These are phyloP conservation scores for Krasilnikovozyma curviuscula DNA, from an alignment of 768 basidiomycete species.

Conservation along the genomic window DNA sequence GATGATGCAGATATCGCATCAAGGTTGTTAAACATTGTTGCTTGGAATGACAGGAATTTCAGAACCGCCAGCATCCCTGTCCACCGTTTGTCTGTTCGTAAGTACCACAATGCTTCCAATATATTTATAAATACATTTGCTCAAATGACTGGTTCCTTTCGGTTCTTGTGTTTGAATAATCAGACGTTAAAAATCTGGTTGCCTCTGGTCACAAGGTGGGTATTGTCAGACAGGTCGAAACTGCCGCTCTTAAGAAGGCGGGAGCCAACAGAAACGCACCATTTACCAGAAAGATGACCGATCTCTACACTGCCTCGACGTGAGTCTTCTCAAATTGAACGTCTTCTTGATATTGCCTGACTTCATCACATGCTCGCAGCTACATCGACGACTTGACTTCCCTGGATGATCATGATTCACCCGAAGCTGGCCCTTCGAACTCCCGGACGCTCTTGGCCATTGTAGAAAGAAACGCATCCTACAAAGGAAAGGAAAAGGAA, in stretches of 20 bases:
- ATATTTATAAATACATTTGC: background rate
- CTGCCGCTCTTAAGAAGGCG: slow-evolving; percentile 26
- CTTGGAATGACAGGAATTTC: slow-evolving; percentile 20
- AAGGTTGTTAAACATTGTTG: slow-evolving; percentile 23
- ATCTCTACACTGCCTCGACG: slow-evolving; percentile 75
- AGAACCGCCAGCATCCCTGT: slow-evolving; percentile 26
- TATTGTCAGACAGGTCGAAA: slow-evolving; percentile 27
- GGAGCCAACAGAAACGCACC: slow-evolving; percentile 26
- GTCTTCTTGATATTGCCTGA: too few species aligned
- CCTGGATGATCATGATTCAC: slow-evolving; percentile 24
- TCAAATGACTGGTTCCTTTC: background rate
- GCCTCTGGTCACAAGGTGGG: slow-evolving; percentile 27
- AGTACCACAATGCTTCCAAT: background rate
- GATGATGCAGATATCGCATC: slow-evolving; percentile 27
- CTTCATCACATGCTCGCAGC: slow-evolving; percentile 33
- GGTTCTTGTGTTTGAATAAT: background rate
- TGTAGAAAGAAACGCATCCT: too few species aligned
- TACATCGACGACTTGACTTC: slow-evolving; percentile 46
- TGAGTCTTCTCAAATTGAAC: slow-evolving; percentile 29
- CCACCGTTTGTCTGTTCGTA: slow-evolving; percentile 26
- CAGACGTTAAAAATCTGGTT: slow-evolving; percentile 19
- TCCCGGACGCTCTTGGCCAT: slow-evolving; percentile 55
- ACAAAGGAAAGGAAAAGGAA: too few species aligned
- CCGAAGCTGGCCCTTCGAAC: slow-evolving; percentile 29
- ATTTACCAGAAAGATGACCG: slow-evolving; percentile 35